phyloP scores from a whole-genome alignment of 257 asterid species.

The Rehmannia glutinosa region DNA sequence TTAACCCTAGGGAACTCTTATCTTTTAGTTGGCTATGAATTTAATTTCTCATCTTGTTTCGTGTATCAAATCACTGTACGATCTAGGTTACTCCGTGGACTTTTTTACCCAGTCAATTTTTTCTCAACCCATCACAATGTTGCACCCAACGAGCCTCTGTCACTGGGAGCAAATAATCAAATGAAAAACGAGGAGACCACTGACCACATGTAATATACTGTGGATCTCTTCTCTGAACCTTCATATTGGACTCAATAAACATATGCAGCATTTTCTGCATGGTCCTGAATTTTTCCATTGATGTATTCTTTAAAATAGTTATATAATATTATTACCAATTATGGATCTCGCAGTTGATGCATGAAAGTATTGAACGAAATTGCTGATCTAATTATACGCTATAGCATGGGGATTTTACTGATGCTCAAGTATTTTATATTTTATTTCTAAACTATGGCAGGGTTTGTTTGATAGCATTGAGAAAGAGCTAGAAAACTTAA shows the following conservation, averaged over 20 bases:
- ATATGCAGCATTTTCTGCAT: neutral
- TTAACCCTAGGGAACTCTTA: neutral
- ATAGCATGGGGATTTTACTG: neutral
- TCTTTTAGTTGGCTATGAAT: neutral
- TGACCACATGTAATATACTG: neutral
- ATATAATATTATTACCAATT: neutral
- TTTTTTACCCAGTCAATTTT: neutral
- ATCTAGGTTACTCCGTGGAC: neutral
- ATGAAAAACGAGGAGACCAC: neutral
- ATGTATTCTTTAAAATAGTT: neutral
- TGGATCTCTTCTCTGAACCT: neutral
- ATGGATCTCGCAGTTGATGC: neutral
- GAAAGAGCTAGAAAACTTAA: slow-evolving; percentile 67
- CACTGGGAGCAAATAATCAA: neutral
- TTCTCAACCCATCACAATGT: neutral
- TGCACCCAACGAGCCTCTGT: neutral
- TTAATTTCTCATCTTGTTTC: neutral
- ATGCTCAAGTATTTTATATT: slow-evolving; percentile 11
- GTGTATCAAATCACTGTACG: neutral
- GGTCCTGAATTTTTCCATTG: neutral
- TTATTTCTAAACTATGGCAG: slow-evolving; percentile 35
- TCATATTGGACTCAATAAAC: neutral
- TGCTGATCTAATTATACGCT: neutral
- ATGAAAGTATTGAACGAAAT: slow-evolving; percentile 1
- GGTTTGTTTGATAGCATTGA: slow-evolving; percentile 67